These are phyloP conservation scores for Grammothele lineata DNA, from an alignment of 768 basidiomycete species.

Conservation along the genomic window DNA sequence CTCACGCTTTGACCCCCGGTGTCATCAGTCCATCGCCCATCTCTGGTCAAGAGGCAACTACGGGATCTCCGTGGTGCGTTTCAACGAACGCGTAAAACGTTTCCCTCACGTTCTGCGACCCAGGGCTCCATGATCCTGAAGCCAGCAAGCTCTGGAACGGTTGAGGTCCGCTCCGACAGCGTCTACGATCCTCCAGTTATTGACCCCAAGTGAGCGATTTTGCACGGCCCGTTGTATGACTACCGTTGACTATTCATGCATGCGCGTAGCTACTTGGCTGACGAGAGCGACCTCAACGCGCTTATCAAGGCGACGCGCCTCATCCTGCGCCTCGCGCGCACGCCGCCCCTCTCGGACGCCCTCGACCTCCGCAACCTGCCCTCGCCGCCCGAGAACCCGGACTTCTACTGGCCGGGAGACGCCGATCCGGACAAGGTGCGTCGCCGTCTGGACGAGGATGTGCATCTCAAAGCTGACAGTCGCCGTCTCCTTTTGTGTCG, in stretches of 20 bases:
- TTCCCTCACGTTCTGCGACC: too few species aligned
- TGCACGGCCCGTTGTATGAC: too few species aligned
- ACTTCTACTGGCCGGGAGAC: conserved; percentile 7
- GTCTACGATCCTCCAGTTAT: conserved; percentile 37
- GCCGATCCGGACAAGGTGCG: conserved; percentile 10
- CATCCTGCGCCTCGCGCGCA: conserved; percentile 33
- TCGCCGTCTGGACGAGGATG: too few species aligned
- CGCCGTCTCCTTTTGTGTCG: too few species aligned
- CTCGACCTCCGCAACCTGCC: conserved; percentile 21
- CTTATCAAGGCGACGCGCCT: conserved; percentile 34
- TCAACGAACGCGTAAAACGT: too few species aligned
- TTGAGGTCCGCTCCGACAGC: conserved; percentile 32
- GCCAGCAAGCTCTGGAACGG: conserved; percentile 35
- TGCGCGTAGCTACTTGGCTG: conserved; percentile 32
- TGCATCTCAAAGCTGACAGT: too few species aligned
- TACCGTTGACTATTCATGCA: too few species aligned
- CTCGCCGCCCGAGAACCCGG: not conserved
- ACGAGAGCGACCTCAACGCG: conserved; percentile 35
- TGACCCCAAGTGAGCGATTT: conserved; percentile 34
- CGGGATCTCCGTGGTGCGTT: too few species aligned
- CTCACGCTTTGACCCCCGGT: too few species aligned
- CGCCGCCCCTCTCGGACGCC: conserved; percentile 31
- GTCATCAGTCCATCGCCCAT: too few species aligned
- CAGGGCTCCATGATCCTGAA: conserved; percentile 19
- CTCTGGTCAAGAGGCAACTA: too few species aligned